Conservation (phyloP, 148 eudicot species). For the Heliosperma pusillum region DNA sequence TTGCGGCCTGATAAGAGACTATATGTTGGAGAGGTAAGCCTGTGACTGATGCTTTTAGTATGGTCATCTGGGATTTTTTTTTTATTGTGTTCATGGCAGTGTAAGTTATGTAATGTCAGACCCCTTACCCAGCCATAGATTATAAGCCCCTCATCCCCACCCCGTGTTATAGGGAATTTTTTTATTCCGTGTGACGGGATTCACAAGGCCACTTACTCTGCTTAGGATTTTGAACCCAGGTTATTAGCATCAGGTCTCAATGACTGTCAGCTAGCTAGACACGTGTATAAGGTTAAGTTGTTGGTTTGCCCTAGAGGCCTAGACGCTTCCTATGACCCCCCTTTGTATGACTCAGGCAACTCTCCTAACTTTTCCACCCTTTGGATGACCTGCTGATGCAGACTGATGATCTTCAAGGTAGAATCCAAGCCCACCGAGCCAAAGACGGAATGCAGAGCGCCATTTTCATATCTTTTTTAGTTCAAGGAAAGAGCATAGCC, state of each 20-base stretch:
- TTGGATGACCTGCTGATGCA: constrained; percentile 24
- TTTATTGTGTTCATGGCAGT: no score
- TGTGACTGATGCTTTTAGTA: not conserved
- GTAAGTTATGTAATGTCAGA: not conserved
- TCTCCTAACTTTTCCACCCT: not conserved
- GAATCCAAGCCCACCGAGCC: constrained; percentile 72
- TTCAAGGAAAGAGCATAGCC: constrained; percentile 84
- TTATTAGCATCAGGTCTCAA: not conserved
- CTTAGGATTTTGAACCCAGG: not conserved
- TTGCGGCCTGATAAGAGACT: constrained; percentile 68
- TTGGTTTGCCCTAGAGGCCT: not conserved
- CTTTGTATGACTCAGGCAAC: not conserved
- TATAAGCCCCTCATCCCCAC: not conserved
- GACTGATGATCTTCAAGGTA: constrained; percentile 95
- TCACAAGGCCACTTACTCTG: not conserved
- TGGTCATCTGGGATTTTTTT: not conserved
- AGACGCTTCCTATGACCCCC: not conserved
- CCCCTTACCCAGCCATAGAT: not conserved
- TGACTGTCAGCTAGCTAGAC: not conserved
- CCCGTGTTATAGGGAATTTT: no score
- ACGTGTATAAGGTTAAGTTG: not conserved
- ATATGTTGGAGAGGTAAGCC: constrained; percentile 81
- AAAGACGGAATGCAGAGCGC: constrained; percentile 74
- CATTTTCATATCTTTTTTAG: constrained; percentile 61
- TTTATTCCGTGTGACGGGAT: no score